phyloP scores from a whole-genome alignment of 805 yeast genomes.

The Kregervanrija pseudodelftensis region DNA sequence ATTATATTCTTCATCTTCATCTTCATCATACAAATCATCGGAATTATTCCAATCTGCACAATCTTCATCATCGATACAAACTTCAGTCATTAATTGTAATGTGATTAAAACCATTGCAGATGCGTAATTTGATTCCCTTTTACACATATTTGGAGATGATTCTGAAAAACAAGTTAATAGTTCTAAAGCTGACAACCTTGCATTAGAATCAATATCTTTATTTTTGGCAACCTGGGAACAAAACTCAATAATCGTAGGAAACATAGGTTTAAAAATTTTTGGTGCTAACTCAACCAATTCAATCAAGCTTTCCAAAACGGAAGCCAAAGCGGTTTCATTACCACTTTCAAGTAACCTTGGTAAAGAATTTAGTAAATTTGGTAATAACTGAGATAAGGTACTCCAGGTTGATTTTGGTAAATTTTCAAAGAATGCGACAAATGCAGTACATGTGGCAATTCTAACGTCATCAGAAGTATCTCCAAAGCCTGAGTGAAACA shows the following conservation, averaged over 20 bases:
- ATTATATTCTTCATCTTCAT: constrained; percentile 72
- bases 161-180: constrained; percentile 86
- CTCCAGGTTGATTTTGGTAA: constrained; percentile 79
- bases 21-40: constrained; percentile 69
- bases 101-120: constrained; percentile 65
- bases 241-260: constrained; percentile 79
- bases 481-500: constrained; percentile 74
- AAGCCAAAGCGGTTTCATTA: constrained; percentile 72
- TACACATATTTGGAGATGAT: constrained; percentile 93
- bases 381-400: constrained; percentile 68
- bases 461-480: constrained; percentile 79
- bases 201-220: constrained; percentile 66
- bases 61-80: constrained; percentile 75
- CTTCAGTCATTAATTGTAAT: constrained; percentile 84
- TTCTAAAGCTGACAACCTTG: constrained; percentile 85
- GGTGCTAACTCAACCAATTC: constrained; percentile 93
- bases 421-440: constrained; percentile 79
- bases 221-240: constrained; percentile 79
- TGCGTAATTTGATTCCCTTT: constrained; percentile 65
- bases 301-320: constrained; percentile 82
- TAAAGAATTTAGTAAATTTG: constrained; percentile 75
- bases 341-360: constrained; percentile 78
- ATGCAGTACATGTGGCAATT: constrained; percentile 87
- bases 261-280: constrained; percentile 87
- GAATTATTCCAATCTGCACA: constrained; percentile 70